A percentile compares a stretch with the other conserved stretches of the same genome.
Evolutionary conservation across 352 stramenopile genomes (phyloP).

Genomic region (Hyaloperonospora arabidopsidis): DNA sequence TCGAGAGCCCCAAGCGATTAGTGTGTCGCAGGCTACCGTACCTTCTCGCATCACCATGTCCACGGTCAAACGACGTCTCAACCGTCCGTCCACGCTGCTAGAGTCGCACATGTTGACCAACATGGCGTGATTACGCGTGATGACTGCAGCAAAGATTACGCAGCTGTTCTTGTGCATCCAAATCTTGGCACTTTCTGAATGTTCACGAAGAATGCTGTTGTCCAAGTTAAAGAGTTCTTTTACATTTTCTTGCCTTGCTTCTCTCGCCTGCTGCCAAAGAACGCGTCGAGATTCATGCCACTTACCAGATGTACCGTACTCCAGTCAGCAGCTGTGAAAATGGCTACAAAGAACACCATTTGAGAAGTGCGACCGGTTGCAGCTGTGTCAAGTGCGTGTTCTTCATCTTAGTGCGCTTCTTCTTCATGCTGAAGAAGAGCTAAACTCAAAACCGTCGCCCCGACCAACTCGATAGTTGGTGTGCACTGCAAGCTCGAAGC

Average conservation of each 20-base stretch:
- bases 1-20: background rate
- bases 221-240: conserved; percentile 57
- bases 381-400: conserved; percentile 40
- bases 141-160: conserved; percentile 63
- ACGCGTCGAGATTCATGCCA: conserved; percentile 34
- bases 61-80: conserved; percentile 88
- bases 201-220: conserved; percentile 43
- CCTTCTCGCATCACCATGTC: conserved; percentile 76
- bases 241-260: conserved; percentile 55
- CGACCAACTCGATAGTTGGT: too few species aligned
- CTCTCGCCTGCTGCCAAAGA: conserved; percentile 24
- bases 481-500: too few species aligned
- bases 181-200: conserved; percentile 45
- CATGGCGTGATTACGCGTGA: conserved; percentile 65
- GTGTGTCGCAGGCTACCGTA: too few species aligned
- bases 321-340: conserved; percentile 40
- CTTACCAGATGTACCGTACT: conserved; percentile 33
- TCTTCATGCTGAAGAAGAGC: too few species aligned
- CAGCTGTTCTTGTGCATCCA: conserved; percentile 77
- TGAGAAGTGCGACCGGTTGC: conserved; percentile 35
- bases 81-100: conserved; percentile 59
- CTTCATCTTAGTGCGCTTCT: too few species aligned
- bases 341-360: conserved; percentile 38
- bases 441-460: too few species aligned
- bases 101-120: conserved; percentile 79